Percentiles rank a stretch among this genome's conserved stretches.
phyloP scores from a whole-genome alignment of 2,329 filamentous ascomycete genomes.

The Arthroderma uncinatum region DNA sequence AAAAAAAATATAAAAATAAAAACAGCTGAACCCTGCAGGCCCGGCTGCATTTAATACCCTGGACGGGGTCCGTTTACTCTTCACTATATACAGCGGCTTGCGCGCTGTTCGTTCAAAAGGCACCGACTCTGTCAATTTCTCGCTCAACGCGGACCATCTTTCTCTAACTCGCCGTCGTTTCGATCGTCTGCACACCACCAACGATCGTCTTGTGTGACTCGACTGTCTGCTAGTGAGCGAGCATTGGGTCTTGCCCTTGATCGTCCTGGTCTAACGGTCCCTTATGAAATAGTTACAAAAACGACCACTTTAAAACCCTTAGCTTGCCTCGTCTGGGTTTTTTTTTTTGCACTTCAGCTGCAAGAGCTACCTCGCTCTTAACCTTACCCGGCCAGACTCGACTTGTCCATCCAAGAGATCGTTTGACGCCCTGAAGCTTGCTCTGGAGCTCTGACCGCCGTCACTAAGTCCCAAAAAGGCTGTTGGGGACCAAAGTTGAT shows the following conservation, averaged over 20 bases:
- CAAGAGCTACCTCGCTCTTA: background rate
- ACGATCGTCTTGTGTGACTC: background rate
- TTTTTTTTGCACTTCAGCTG: background rate
- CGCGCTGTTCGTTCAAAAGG: background rate
- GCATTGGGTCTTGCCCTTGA: background rate
- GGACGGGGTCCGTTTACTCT: background rate
- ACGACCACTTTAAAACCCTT: background rate
- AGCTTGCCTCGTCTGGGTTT: background rate
- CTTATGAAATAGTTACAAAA: constrained; percentile 1
- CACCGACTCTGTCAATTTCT: background rate
- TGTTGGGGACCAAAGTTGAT: constrained; percentile 1
- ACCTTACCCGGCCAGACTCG: background rate
- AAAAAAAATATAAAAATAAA: background rate
- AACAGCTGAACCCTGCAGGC: constrained; percentile 3
- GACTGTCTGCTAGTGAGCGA: background rate
- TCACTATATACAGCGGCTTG: background rate
- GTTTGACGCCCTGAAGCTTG: background rate
- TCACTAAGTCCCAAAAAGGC: background rate
- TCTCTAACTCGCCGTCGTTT: background rate
- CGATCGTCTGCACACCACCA: background rate
- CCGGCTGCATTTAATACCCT: background rate
- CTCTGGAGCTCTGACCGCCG: background rate
- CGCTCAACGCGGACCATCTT: background rate
- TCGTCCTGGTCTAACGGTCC: background rate
- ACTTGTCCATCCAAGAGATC: background rate